A percentile compares a stretch with the other conserved stretches of the same genome.
These are phyloP conservation scores for Salix suchowensis DNA, from an alignment of 345 rosid species.

Conservation along the genomic window DNA sequence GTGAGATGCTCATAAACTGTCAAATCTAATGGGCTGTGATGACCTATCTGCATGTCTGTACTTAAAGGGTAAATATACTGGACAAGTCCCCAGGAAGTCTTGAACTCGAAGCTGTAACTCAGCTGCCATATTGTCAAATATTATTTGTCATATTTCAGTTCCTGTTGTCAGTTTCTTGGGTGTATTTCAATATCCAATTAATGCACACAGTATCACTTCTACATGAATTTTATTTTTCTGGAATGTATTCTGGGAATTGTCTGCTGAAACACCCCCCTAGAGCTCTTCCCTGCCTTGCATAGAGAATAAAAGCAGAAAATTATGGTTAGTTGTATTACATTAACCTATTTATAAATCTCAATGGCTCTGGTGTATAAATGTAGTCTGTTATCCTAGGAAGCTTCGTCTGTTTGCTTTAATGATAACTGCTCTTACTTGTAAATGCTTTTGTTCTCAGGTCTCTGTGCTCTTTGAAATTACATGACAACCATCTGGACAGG, in stretches of 20 bases:
- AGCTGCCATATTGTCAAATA: not conserved
- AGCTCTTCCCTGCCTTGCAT: not conserved
- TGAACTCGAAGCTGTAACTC: not conserved
- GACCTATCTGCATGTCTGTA: not conserved
- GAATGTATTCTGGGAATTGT: not conserved
- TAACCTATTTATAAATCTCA: not conserved
- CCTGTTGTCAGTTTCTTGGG: not conserved
- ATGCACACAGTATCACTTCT: not conserved
- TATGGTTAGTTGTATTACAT: not conserved
- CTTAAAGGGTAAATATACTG: not conserved
- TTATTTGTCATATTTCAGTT: not conserved
- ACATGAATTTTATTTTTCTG: not conserved
- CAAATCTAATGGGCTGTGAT: not conserved
- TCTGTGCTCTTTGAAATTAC: conserved; percentile 51
- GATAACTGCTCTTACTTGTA: not conserved
- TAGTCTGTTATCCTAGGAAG: no score
- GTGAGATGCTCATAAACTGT: not conserved
- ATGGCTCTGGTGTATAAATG: not conserved
- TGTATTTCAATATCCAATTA: not conserved
- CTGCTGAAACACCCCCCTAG: no score
- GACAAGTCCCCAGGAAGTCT: not conserved
- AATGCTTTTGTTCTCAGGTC: conserved; percentile 44
- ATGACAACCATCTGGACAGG: conserved; percentile 46
- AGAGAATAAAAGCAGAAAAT: not conserved
- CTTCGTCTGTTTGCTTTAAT: not conserved